These are phyloP conservation scores for Globisporangium alternatum DNA, from an alignment of 352 stramenopile genomes.

Conservation along the genomic window DNA sequence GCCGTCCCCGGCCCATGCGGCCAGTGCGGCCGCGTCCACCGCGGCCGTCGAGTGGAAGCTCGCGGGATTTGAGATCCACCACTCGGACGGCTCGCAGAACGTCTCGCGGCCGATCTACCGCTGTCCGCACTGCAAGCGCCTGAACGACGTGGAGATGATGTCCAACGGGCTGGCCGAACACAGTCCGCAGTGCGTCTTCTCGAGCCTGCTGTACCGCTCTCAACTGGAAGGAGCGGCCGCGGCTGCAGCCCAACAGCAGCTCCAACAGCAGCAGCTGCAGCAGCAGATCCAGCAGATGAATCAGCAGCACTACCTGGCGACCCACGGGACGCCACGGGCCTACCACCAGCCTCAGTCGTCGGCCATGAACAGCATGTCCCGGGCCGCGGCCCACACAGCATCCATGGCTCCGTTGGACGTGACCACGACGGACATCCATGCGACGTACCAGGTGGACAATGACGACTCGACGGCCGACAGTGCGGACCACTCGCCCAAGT, in stretches of 20 bases:
- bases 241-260: slow-evolving; percentile 11
- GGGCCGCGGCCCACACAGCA: slow-evolving; percentile 18
- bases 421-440: slow-evolving; percentile 6
- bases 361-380: slow-evolving; percentile 11
- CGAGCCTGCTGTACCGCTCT: slow-evolving; percentile 43
- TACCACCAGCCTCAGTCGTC: slow-evolving; percentile 10
- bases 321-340: slow-evolving; percentile 11
- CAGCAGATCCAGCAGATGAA: slow-evolving; percentile 37
- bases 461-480: neutral
- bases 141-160: slow-evolving; percentile 75
- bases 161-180: slow-evolving; percentile 56
- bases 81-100: slow-evolving; percentile 65
- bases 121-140: slow-evolving; percentile 58
- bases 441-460: neutral
- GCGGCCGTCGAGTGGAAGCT: slow-evolving; percentile 68
- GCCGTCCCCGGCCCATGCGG: slow-evolving; percentile 22
- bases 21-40: slow-evolving; percentile 2
- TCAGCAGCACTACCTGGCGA: slow-evolving; percentile 27
- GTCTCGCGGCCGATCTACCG: slow-evolving; percentile 72
- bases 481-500: slow-evolving; percentile 37
- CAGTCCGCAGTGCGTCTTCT: slow-evolving; percentile 53
- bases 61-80: slow-evolving; percentile 70
- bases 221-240: slow-evolving; percentile 42
- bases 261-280: slow-evolving; percentile 24
- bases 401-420: slow-evolving; percentile 22